Conservation (phyloP, 78 protist genomes). For the Dictyostelium brefeldianum region DNA sequence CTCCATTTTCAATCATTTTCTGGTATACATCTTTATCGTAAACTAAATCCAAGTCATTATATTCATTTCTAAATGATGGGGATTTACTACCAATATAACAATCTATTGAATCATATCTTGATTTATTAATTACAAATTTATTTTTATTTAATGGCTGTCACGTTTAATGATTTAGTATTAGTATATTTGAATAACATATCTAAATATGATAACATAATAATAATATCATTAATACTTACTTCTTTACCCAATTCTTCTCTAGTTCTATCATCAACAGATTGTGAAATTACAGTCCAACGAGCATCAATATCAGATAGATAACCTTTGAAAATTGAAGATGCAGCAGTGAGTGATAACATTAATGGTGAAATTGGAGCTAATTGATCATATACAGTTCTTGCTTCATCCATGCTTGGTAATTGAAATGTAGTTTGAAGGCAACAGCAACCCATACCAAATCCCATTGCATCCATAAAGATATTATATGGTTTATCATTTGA, state of each 20-base stretch:
- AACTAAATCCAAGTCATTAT: conserved; percentile 86
- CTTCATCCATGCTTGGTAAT: conserved; percentile 88
- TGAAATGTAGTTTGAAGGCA: conserved; percentile 97
- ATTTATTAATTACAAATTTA: conserved; percentile 78
- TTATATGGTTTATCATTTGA: conserved; percentile 40
- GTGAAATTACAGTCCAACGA: conserved; percentile 95
- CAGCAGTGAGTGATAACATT: conserved; percentile 92
- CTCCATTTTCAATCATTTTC: conserved; percentile 79
- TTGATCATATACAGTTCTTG: conserved; percentile 95
- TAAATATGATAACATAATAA: not conserved
- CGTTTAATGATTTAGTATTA: too few relatives aligned
- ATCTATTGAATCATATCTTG: conserved; percentile 93
- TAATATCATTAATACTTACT: conserved; percentile 1
- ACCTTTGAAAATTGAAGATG: conserved; percentile 94
- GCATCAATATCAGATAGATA: conserved; percentile 94
- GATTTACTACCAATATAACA: conserved; percentile 60
- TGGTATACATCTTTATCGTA: conserved; percentile 62
- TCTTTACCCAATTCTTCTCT: conserved; percentile 84
- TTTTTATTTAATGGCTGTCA: conserved; percentile 45
- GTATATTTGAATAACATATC: conserved; percentile 5
- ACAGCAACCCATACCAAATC: conserved; percentile 98
- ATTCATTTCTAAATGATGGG: conserved; percentile 16
- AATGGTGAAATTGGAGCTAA: conserved; percentile 85
- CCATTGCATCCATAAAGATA: conserved; percentile 98
- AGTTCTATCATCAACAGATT: conserved; percentile 96